phyloP scores from a whole-genome alignment of 2,329 filamentous ascomycete genomes.

The Penicillium sp. region DNA sequence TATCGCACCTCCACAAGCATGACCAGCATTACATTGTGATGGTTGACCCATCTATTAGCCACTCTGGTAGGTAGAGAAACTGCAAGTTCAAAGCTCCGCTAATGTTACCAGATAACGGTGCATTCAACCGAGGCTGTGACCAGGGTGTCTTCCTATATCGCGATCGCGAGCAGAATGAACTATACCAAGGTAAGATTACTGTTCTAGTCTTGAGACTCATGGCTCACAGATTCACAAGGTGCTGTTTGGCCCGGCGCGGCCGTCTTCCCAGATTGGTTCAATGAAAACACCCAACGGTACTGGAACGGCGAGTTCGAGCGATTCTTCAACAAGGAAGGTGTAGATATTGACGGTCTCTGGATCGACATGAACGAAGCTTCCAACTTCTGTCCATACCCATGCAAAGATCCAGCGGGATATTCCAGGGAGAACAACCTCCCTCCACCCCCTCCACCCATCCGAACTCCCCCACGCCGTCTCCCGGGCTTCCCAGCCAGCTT shows the following conservation, averaged over 20 bases:
- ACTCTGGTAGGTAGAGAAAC: constrained; percentile 28
- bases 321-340: constrained; percentile 66
- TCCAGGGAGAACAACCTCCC: constrained; percentile 46
- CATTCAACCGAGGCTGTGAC: constrained; percentile 63
- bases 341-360: constrained; percentile 78
- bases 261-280: constrained; percentile 77
- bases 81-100: neutral
- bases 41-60: constrained; percentile 62
- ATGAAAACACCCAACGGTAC: constrained; percentile 62
- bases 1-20: constrained; percentile 65
- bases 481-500: constrained; percentile 70
- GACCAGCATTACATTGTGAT: constrained; percentile 75
- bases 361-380: constrained; percentile 68
- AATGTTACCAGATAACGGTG: constrained; percentile 45
- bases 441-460: constrained; percentile 63
- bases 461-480: constrained; percentile 63
- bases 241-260: constrained; percentile 78
- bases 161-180: constrained; percentile 51
- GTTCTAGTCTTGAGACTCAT: no score
- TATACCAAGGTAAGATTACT: constrained; percentile 46
- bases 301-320: constrained; percentile 68
- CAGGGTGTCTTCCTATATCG: constrained; percentile 56
- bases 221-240: constrained; percentile 39
- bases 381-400: constrained; percentile 59
- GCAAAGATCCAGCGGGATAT: constrained; percentile 56